A percentile compares a stretch with the other conserved stretches of the same genome.
Evolutionary conservation across 2,329 filamentous ascomycete genomes (phyloP).

Genomic region (Emergomyces africanus): DNA sequence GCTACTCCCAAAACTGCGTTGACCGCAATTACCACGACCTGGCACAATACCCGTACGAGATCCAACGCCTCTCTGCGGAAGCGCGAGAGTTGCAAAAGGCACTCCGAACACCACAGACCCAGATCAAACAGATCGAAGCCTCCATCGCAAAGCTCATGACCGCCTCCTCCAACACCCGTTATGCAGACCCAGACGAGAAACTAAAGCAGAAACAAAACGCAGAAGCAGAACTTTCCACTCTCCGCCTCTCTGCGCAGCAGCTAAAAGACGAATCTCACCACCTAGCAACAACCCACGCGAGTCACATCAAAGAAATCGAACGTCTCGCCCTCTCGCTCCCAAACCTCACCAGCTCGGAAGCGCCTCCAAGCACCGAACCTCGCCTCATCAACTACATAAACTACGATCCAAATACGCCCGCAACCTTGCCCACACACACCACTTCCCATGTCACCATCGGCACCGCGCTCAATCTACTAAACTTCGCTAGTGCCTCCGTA

Average conservation of each 20-base stretch:
- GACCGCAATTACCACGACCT: slow-evolving; percentile 66
- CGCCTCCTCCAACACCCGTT: slow-evolving; percentile 13
- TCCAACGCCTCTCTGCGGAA: slow-evolving; percentile 32
- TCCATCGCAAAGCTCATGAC: slow-evolving; percentile 22
- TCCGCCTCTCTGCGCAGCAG: slow-evolving; percentile 26
- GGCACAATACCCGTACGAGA: slow-evolving; percentile 39
- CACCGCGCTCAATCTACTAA: slow-evolving; percentile 70
- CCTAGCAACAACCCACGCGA: slow-evolving; percentile 19
- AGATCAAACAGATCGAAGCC: slow-evolving; percentile 33
- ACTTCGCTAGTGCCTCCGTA: slow-evolving; percentile 71
- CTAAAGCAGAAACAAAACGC: slow-evolving; percentile 9
- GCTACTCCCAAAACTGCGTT: slow-evolving; percentile 71
- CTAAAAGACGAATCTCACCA: slow-evolving; percentile 26
- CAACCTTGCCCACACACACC: slow-evolving; percentile 23
- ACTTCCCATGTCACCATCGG: slow-evolving; percentile 80
- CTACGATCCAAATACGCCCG: slow-evolving; percentile 41
- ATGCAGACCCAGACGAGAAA: slow-evolving; percentile 1
- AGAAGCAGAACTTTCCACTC: slow-evolving; percentile 13
- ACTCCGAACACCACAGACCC: slow-evolving; percentile 28
- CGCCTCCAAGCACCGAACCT: slow-evolving; percentile 57
- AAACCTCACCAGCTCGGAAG: slow-evolving; percentile 67
- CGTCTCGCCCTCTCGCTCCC: slow-evolving; percentile 65
- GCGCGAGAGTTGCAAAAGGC: slow-evolving; percentile 27
- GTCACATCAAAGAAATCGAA: slow-evolving; percentile 50
- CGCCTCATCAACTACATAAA: slow-evolving; percentile 67